Evolutionary conservation across 768 basidiomycete genomes (phyloP).

Genomic region (Leccinum imitatum): DNA sequence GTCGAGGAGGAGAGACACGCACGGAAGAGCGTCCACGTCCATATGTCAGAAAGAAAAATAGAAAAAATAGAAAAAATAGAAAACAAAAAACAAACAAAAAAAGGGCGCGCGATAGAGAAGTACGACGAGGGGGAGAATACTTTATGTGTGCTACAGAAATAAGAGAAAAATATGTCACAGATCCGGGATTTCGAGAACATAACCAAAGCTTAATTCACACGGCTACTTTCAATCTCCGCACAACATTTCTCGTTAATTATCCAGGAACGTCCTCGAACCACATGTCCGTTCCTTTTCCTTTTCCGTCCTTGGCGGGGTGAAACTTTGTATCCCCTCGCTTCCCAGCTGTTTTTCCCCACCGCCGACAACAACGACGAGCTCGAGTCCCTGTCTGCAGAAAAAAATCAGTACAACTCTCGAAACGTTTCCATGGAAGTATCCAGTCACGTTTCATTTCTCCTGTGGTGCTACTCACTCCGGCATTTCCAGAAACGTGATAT

Average conservation of each 20-base stretch:
- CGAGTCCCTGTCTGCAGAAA: not conserved
- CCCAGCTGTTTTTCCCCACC: conserved; percentile 8
- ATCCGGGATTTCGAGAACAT: conserved; percentile 41
- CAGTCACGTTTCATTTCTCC: conserved; percentile 24
- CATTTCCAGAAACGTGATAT: conserved; percentile 35
- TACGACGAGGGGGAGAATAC: conserved; percentile 12
- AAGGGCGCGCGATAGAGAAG: conserved; percentile 6
- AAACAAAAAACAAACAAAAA: conserved; percentile 9
- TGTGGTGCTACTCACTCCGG: conserved; percentile 14
- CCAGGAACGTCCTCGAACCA: conserved; percentile 34
- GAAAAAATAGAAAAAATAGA: not conserved
- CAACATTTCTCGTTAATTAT: conserved; percentile 28
- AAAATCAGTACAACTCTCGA: not conserved
- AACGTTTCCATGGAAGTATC: conserved; percentile 25
- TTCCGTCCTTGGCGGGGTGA: conserved; percentile 22
- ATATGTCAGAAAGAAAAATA: conserved; percentile 16
- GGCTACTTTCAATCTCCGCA: conserved; percentile 35
- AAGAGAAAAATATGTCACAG: conserved; percentile 42
- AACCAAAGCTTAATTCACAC: conserved; percentile 38
- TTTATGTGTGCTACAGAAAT: conserved; percentile 36
- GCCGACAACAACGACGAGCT: not conserved
- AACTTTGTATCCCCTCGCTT: conserved; percentile 17
- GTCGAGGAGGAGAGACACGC: conserved; percentile 8
- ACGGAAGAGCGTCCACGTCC: conserved; percentile 21
- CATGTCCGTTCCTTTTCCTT: conserved; percentile 19